A percentile compares a stretch with the other conserved stretches of the same genome.
These are phyloP conservation scores for Paradendryphiella salina DNA, from an alignment of 2,329 filamentous ascomycete genomes.

Conservation along the genomic window DNA sequence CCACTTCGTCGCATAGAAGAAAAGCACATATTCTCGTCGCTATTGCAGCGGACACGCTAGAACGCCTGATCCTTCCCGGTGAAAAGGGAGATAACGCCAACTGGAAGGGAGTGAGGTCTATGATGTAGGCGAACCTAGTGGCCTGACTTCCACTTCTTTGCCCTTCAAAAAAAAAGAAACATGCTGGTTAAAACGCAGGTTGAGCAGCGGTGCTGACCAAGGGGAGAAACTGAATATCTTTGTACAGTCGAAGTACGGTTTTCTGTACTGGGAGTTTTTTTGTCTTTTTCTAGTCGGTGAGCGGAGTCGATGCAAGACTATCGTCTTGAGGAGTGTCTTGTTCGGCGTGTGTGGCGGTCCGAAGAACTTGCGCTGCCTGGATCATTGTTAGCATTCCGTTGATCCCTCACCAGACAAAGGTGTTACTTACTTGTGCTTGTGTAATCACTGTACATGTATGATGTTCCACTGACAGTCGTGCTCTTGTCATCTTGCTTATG, in stretches of 20 bases:
- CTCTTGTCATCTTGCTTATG: slow-evolving; percentile 50
- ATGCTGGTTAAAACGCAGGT: background rate
- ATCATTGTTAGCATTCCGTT: slow-evolving; percentile 24
- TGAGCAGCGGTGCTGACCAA: background rate
- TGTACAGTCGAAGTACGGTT: background rate
- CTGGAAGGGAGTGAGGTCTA: too few relatives aligned
- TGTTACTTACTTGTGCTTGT: slow-evolving; percentile 53
- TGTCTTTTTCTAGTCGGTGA: background rate
- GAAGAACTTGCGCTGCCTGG: slow-evolving; percentile 52
- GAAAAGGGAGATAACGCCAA: too few relatives aligned
- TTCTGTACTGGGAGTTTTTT: background rate
- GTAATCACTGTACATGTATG: slow-evolving; percentile 52
- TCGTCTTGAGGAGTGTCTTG: slow-evolving; percentile 43
- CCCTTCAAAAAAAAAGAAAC: background rate
- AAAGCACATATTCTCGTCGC: too few relatives aligned
- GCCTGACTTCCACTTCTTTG: background rate
- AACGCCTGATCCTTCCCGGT: too few relatives aligned
- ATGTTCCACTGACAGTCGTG: slow-evolving; percentile 45
- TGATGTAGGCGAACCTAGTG: background rate
- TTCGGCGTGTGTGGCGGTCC: slow-evolving; percentile 48
- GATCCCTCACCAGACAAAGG: background rate
- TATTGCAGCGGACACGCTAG: too few relatives aligned
- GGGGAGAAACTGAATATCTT: background rate
- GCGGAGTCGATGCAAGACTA: background rate
- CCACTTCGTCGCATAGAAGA: too few relatives aligned